Conservation (phyloP, 768 basidiomycete genomes). For the Ephemerocybe angulata region DNA sequence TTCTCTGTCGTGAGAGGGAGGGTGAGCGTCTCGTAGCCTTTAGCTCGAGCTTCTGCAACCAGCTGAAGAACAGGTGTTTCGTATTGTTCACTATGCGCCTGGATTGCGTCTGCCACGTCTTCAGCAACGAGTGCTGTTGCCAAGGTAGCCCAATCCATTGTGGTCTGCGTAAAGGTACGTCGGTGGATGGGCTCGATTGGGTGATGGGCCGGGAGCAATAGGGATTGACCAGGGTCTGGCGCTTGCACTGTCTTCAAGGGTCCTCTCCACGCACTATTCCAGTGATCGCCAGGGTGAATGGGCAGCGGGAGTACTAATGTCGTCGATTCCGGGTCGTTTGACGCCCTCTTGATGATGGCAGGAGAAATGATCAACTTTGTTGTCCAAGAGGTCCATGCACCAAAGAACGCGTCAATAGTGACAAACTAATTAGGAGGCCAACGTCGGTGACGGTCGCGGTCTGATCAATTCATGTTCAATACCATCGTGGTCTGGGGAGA, state of each 20-base stretch:
- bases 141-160: constrained; percentile 38
- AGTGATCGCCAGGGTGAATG: no score
- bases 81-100: constrained; percentile 12
- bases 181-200: no score
- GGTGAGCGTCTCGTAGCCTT: constrained; percentile 74
- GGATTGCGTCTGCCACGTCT: constrained; percentile 36
- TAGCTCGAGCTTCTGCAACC: constrained; percentile 48
- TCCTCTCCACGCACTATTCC: no score
- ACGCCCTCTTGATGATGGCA: not conserved
- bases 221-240: no score
- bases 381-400: not conserved
- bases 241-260: no score
- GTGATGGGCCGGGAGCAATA: no score
- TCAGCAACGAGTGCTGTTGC: constrained; percentile 36
- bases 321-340: not conserved
- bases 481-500: no score
- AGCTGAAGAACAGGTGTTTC: constrained; percentile 52
- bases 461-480: no score
- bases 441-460: no score
- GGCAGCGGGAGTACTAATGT: not conserved
- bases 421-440: no score
- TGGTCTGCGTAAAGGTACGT: constrained; percentile 4
- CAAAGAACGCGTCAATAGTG: constrained; percentile 28
- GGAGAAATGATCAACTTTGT: not conserved
- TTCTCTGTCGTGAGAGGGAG: constrained; percentile 84